phyloP scores from a whole-genome alignment of 2,329 filamentous ascomycete genomes.

The Sarocladium strictum region DNA sequence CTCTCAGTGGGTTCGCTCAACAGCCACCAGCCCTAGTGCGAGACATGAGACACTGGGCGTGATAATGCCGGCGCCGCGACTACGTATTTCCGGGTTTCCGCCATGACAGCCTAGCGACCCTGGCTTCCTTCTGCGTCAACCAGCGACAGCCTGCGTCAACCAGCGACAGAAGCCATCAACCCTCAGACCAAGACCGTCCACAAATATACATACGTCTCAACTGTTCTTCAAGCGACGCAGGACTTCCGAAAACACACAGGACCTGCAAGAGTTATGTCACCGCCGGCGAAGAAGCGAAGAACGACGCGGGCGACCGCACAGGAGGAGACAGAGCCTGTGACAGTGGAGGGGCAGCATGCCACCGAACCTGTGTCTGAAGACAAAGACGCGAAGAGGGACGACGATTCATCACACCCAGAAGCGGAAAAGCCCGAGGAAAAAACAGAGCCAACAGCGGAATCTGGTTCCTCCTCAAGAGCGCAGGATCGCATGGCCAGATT shows the following conservation, averaged over 20 bases:
- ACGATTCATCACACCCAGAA: not conserved
- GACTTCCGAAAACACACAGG: not conserved
- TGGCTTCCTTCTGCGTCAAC: slow-evolving; percentile 1
- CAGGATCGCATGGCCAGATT: slow-evolving; percentile 74
- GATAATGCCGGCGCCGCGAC: not conserved
- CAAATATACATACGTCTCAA: not conserved
- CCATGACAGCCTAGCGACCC: not conserved
- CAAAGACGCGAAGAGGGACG: not conserved
- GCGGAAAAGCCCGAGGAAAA: not conserved
- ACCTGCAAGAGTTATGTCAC: slow-evolving; percentile 16
- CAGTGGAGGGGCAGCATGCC: not conserved
- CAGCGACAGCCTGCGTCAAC: slow-evolving; percentile 3
- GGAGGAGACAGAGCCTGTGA: not conserved
- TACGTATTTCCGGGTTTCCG: slow-evolving; percentile 1
- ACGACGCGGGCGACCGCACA: slow-evolving; percentile 13
- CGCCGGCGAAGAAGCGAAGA: slow-evolving; percentile 22
- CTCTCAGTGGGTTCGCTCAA: not conserved
- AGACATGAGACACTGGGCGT: not conserved
- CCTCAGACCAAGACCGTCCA: not conserved
- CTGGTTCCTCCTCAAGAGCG: slow-evolving; percentile 31
- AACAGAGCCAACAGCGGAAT: slow-evolving; percentile 16
- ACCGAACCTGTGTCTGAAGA: not conserved
- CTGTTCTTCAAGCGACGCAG: not conserved
- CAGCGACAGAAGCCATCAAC: not conserved
- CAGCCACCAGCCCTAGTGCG: not conserved